Conservation (phyloP, 371 early-diverging fungal genomes). For the Blakeslea trispora region DNA sequence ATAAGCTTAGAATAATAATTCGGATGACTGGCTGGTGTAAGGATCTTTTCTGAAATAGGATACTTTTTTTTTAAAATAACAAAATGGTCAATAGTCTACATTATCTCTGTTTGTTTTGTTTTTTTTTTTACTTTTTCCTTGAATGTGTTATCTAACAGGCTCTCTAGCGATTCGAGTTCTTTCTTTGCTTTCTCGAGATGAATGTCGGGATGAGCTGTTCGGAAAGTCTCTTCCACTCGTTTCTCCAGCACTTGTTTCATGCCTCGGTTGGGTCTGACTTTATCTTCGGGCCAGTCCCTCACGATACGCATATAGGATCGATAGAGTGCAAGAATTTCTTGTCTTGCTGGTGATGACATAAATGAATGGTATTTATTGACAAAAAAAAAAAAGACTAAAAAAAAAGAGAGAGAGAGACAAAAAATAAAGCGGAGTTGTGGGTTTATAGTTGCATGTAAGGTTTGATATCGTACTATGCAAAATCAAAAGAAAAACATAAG, state of each 20-base stretch:
- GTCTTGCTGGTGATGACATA: conserved; percentile 19
- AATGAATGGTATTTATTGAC: background rate
- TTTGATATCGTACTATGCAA: background rate
- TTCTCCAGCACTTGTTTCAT: conserved; percentile 59
- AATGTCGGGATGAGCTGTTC: conserved; percentile 26
- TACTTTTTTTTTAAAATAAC: conserved; percentile 46
- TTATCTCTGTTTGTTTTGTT: too few species aligned
- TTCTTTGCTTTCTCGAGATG: conserved; percentile 38
- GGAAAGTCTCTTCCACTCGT: conserved; percentile 57
- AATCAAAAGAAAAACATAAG: too few species aligned
- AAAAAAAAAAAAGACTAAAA: background rate
- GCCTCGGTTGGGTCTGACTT: conserved; percentile 59
- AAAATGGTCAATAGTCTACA: too few species aligned
- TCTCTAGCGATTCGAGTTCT: conserved; percentile 55
- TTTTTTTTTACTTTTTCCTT: conserved; percentile 51
- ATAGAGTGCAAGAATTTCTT: conserved; percentile 48
- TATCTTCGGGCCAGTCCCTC: conserved; percentile 61
- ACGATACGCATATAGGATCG: conserved; percentile 56
- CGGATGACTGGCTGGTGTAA: conserved; percentile 62
- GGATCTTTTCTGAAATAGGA: conserved; percentile 57
- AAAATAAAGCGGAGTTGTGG: conserved; percentile 12
- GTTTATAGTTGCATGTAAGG: background rate
- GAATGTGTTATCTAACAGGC: conserved; percentile 52
- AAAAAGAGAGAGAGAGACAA: background rate
- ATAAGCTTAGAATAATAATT: conserved; percentile 61